Evolutionary conservation across 192 early-diverging fungal species (phyloP), one percentile per base, ranked within the genome.

Genomic region (Coemansia sp.): DNA sequence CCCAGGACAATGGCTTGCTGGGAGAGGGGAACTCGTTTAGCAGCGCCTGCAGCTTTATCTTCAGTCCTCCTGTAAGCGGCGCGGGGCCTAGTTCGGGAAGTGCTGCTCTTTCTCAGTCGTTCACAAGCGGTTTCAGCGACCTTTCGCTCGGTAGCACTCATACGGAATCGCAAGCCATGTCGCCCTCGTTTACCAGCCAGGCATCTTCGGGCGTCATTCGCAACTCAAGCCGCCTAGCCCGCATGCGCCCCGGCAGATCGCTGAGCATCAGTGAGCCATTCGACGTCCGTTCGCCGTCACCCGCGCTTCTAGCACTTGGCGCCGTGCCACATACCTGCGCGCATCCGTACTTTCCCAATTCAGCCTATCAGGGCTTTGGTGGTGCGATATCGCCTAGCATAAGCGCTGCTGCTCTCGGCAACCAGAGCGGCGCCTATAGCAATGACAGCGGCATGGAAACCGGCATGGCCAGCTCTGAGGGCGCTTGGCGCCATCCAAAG

Each of bases 211-310:
- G 58, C 6, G 36, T 42, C 13, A 39, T 71, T 47, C 47, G 34
- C 43, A 60, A 52, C n/a, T 57, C 66, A 1, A 47, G 39, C 28
- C 67, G 59, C 3, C 28, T 64, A 11, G 57, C 71, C 14, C 53
- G 55, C 12, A 50, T 69, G 67, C 71, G 76, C 34, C 37, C 61
- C 9, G 55, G 66, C 55, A 28, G 76, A 14, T 71, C 77, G 25
- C 61, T 74, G 26, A 74, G 77, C 69, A 64, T 62, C 42, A 45
- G 65, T 57, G 72, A 66, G 36, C 68, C 65, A 11, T 48, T 34
- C 41, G 61, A 64, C 37, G 58, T 68, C 7, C 77, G 68, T 42
- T 63, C 68, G 58, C 65, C 72, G 31, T 70, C 72, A 43, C 68
- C 74, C 9, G 56, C 50, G 47, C 68, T 59, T 20, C n/a, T 42